phyloP scores from a whole-genome alignment of 2,329 filamentous ascomycete species.

The Fusarium sp. region DNA sequence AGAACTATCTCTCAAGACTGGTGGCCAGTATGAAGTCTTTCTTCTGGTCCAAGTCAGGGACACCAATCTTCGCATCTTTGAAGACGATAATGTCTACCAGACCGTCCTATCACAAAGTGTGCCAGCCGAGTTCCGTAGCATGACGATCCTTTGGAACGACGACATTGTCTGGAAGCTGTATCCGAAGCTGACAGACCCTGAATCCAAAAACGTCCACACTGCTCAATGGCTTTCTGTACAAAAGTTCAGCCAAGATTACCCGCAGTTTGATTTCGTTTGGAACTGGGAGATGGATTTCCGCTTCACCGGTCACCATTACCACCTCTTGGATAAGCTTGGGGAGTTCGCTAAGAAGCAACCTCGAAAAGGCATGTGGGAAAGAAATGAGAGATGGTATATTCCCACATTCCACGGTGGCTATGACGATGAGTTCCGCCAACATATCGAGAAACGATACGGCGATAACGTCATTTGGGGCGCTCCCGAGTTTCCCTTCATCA shows the following conservation, averaged over 20 bases:
- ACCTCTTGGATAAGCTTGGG: conserved; percentile 76
- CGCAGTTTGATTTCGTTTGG: conserved; percentile 85
- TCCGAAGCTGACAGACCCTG: conserved; percentile 75
- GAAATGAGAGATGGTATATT: conserved; percentile 79
- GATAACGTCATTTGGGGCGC: conserved; percentile 76
- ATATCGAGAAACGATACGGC: conserved; percentile 68
- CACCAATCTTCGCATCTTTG: conserved; percentile 68
- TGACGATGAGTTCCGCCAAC: conserved; percentile 73
- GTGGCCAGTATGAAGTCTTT: conserved; percentile 85
- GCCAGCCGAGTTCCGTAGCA: conserved; percentile 76
- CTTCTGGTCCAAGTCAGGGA: conserved; percentile 84
- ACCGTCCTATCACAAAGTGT: conserved; percentile 72
- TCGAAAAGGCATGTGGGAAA: conserved; percentile 79
- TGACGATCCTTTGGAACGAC: conserved; percentile 82
- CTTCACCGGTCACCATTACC: conserved; percentile 84
- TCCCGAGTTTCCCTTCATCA: conserved; percentile 69
- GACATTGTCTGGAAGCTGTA: conserved; percentile 82
- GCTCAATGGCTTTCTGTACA: conserved; percentile 80
- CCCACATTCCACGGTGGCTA: conserved; percentile 76
- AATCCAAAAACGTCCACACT: conserved; percentile 67
- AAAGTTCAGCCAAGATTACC: conserved; percentile 80
- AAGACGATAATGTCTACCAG: conserved; percentile 70
- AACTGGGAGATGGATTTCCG: conserved; percentile 90
- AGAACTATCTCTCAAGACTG: conserved; percentile 80
- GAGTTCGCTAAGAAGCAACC: conserved; percentile 76